These are phyloP conservation scores for Fusarium sacchari DNA, from an alignment of 2,329 filamentous ascomycete genomes.

Conservation along the genomic window DNA sequence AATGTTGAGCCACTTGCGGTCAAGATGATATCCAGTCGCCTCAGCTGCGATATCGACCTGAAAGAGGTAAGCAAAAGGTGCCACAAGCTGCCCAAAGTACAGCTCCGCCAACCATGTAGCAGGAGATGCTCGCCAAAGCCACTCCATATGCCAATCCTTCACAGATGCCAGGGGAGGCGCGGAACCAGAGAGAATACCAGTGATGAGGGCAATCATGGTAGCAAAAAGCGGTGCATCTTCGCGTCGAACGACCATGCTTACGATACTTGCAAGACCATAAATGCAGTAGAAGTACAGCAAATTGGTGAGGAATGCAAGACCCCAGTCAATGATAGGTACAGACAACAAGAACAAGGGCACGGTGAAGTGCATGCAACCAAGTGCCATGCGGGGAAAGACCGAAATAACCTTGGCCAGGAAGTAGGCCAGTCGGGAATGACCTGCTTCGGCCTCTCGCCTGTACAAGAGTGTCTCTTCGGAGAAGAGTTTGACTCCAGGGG, in stretches of 20 bases:
- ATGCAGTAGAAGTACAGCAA: conserved; percentile 68
- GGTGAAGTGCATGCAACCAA: conserved; percentile 65
- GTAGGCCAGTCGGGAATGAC: conserved; percentile 65
- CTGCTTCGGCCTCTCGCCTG: conserved; percentile 64
- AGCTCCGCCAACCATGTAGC: conserved; percentile 66
- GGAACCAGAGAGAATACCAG: conserved; percentile 64
- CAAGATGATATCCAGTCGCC: conserved; percentile 57
- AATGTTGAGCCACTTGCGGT: conserved; percentile 58
- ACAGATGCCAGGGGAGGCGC: conserved; percentile 61
- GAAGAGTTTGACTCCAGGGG: conserved; percentile 66
- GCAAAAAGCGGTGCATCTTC: conserved; percentile 67
- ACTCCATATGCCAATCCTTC: conserved; percentile 61
- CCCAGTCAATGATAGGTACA: conserved; percentile 61
- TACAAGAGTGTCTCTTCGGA: conserved; percentile 56
- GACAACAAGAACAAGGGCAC: conserved; percentile 60
- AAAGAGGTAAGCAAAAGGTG: conserved; percentile 62
- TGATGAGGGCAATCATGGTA: conserved; percentile 63
- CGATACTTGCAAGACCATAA: conserved; percentile 62
- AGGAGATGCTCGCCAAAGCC: conserved; percentile 65
- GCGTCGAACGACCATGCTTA: conserved; percentile 64
- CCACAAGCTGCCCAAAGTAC: conserved; percentile 63
- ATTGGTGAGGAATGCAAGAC: conserved; percentile 60
- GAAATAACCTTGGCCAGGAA: conserved; percentile 65
- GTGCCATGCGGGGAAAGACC: conserved; percentile 60
- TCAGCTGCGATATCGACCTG: conserved; percentile 57